These are phyloP conservation scores for Fusarium buxicola DNA, from an alignment of 2,329 filamentous ascomycete species.

Conservation along the genomic window DNA sequence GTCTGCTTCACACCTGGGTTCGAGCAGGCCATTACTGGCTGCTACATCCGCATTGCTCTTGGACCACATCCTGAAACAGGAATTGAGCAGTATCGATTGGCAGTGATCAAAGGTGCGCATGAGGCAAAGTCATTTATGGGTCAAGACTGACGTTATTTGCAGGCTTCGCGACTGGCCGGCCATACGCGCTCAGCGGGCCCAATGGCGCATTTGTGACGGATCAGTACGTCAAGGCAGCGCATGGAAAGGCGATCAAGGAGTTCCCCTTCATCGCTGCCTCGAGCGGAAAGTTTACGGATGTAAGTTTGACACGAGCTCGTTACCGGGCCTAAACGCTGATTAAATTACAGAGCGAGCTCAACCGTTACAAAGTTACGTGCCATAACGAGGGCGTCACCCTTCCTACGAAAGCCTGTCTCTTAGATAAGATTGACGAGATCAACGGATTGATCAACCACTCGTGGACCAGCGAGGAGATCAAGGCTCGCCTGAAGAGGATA, in stretches of 20 bases:
- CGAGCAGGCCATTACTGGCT: conserved; percentile 82
- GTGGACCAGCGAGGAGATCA: conserved; percentile 87
- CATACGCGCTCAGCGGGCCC: conserved; percentile 85
- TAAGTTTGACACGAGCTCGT: conserved; percentile 53
- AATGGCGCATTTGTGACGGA: conserved; percentile 85
- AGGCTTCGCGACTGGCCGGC: conserved; percentile 83
- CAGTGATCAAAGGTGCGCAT: conserved; percentile 80
- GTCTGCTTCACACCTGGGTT: conserved; percentile 96
- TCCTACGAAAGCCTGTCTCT: conserved; percentile 77
- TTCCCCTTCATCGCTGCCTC: conserved; percentile 95
- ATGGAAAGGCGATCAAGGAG: conserved; percentile 84
- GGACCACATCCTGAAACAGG: conserved; percentile 80
- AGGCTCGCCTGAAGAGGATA: conserved; percentile 79
- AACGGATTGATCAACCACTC: conserved; percentile 80
- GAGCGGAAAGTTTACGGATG: conserved; percentile 85
- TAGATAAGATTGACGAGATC: conserved; percentile 82
- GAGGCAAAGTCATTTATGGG: background rate
- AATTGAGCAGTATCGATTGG: conserved; percentile 86
- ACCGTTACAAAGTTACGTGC: conserved; percentile 82
- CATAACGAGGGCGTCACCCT: conserved; percentile 77
- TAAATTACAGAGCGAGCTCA: conserved; percentile 75
- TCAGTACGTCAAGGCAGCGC: conserved; percentile 83
- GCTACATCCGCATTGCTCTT: conserved; percentile 86
- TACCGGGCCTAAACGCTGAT: conserved; percentile 14
- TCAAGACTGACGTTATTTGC: conserved; percentile 42